Evolutionary conservation across 257 asterid species (phyloP).

Genomic region (Solanum chmielewskii): DNA sequence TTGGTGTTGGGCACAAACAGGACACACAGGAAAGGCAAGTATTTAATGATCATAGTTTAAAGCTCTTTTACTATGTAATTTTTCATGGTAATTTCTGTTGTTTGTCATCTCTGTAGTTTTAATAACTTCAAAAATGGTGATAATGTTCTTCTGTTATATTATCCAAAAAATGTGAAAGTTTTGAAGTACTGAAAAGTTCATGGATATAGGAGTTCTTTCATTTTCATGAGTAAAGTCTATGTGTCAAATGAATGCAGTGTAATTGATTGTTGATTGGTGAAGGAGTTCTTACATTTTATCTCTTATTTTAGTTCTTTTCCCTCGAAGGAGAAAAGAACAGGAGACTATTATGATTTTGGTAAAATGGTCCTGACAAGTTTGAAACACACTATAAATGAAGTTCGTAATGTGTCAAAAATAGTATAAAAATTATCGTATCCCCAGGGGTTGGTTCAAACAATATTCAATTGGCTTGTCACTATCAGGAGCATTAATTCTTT

Average conservation of each 20-base stretch:
- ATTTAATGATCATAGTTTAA: not conserved
- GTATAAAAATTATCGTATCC: not conserved
- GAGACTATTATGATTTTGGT: not conserved
- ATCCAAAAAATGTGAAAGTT: not conserved
- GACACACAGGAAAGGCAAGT: constrained; percentile 90
- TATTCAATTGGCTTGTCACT: not conserved
- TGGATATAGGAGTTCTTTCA: not conserved
- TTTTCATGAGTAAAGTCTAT: not conserved
- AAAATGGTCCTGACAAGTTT: not conserved
- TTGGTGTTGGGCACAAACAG: constrained; percentile 92
- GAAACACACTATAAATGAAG: not conserved
- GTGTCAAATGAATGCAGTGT: not conserved
- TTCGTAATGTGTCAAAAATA: not conserved
- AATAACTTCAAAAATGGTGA: not conserved
- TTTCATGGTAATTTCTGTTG: not conserved
- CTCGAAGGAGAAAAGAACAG: not conserved
- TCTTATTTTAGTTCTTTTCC: not conserved
- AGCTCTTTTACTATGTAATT: not conserved
- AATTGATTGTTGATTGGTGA: not conserved
- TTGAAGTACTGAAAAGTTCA: not conserved
- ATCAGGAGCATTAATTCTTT: not conserved
- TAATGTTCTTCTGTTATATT: not conserved
- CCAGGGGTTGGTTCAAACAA: not conserved
- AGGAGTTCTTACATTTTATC: not conserved
- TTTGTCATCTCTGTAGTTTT: not conserved